Evolutionary conservation across 306 rosid genomes (phyloP).

Genomic region (Castanea sativa): DNA sequence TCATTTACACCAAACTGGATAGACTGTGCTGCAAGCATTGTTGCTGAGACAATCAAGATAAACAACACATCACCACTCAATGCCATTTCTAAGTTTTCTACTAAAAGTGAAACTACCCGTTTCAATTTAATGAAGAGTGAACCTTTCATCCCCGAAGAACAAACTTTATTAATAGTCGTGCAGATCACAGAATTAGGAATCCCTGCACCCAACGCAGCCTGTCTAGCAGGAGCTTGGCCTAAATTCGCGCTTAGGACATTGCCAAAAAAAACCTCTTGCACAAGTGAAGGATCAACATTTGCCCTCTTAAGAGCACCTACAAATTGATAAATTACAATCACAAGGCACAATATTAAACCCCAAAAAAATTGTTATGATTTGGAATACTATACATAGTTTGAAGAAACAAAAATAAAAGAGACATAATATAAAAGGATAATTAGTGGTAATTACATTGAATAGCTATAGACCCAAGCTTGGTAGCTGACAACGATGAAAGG

Average conservation of each 20-base stretch:
- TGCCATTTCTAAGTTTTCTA: background rate
- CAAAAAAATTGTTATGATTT: background rate
- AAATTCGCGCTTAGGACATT: constrained; percentile 89
- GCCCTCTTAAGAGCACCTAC: constrained; percentile 86
- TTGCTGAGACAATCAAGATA: constrained; percentile 45
- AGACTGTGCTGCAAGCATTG: constrained; percentile 88
- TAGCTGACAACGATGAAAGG: constrained; percentile 84
- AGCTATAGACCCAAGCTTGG: constrained; percentile 73
- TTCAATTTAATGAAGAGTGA: constrained; percentile 3
- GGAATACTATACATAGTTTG: background rate
- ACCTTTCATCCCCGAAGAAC: constrained; percentile 94
- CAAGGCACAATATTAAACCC: background rate
- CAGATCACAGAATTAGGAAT: constrained; percentile 78
- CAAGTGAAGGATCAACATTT: constrained; percentile 71
- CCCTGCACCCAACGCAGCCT: constrained; percentile 91
- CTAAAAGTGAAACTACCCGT: background rate
- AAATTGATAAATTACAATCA: constrained; percentile 17
- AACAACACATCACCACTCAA: constrained; percentile 8
- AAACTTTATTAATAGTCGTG: constrained; percentile 90
- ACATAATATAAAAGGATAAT: background rate
- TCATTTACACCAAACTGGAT: constrained; percentile 67
- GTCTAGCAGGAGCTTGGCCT: constrained; percentile 98
- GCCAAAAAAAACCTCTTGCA: constrained; percentile 94
- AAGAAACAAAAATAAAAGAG: background rate
- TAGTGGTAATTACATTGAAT: constrained; percentile 40